Base-by-base conservation (phyloP, 2,329 filamentous ascomycete genomes). In the Chalaropsis ovoidea region DNA sequence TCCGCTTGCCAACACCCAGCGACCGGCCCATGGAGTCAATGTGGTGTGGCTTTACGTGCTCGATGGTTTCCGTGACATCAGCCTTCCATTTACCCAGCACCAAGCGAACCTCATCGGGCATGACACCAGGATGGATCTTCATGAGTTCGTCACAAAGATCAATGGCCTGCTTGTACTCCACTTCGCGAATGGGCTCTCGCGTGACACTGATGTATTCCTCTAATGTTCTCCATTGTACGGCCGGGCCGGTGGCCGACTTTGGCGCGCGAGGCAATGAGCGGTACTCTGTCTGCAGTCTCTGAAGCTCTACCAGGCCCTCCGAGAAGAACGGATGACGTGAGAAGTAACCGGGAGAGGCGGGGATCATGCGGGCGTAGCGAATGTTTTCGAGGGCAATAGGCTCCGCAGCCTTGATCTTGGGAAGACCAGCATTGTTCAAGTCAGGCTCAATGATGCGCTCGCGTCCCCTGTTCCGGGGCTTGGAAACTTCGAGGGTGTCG, bases 331-430 rank as follows among this genome's bases (percentile, higher is more conserved):
- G 88, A 68, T 87, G 87, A 63, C 87, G 87, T 63, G 90, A 92
- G 79, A 97, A 99, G 77, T 99, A 99, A n/a, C 93, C 94, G 2
- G 90, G 86, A 43, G 92, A 96, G 31, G 82, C 81, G 22, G 94
- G 94, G 43, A 96, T 79, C 24, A 95, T 79, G 69, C 94, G 89
- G 64, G 89, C 86, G 69, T 84, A 81, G 31, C 71, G 69, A 35
- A 69, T 67, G n/a, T 68, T 17, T 42, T 65, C 63, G n/a, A 68
- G 65, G 24, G 61, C 61, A 22, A 69, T 54, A 42, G 67, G 66
- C 4, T 61, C 60, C 13, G 68, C 68, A n/a, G 68, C 67, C 60
- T 65, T 60, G 47, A 69, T 69, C 47, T 65, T 68, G 35, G 64
- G 64, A 15, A 61, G 61, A 41, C 64, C 64, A 15, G 58, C 66